Base-by-base conservation (phyloP, 169 alveolate species). In the Plasmodium berghei region DNA sequence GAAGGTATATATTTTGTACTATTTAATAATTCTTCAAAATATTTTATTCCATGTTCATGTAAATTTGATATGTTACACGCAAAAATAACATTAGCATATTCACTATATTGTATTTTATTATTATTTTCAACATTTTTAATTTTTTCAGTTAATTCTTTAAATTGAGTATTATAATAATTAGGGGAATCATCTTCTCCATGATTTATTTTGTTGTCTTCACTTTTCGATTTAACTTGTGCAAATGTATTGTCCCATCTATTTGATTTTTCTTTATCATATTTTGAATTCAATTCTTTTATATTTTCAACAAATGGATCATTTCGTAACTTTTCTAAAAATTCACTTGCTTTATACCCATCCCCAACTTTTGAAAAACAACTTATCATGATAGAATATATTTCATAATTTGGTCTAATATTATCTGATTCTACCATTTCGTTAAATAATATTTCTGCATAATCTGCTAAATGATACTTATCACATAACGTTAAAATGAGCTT, bases 21-120 rank as follows among this genome's bases (percentile, higher is more conserved):
- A 20, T 52, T 83, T 83, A 83, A 69, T 83, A 83, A 83, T 55
- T 83, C 90, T 71, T 83, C 90, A 28, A 83, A 83, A 69, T 83
- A 83, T 83, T 83, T 66, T 40, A 83, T 69, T 58, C 90, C 90
- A 9, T 83, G 86, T 67, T 56, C 72, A 83, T 34, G 85, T 69
- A 70, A 66, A 70, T 83, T 83, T 8, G 86, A 52, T 26, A 83
- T 66, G 20, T 83, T 83, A 34, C 90, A 83, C 5, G 90, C 90
- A 71, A 55, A 83, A 28, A 83, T 83, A 24, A 83, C 85, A 83
- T 83, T 83, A 49, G 90, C 64, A 49, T 83, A 83, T 70, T 83
- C 90, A 52, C 90, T 42, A 64, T 66, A 83, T 62, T 83, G 90
- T 10, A 83, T 83, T 83, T 83, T 83, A 49, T 66, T 67, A n/a